Conservation (phyloP, 73 alveolate genomes). For the Paramecium octaurelia region DNA sequence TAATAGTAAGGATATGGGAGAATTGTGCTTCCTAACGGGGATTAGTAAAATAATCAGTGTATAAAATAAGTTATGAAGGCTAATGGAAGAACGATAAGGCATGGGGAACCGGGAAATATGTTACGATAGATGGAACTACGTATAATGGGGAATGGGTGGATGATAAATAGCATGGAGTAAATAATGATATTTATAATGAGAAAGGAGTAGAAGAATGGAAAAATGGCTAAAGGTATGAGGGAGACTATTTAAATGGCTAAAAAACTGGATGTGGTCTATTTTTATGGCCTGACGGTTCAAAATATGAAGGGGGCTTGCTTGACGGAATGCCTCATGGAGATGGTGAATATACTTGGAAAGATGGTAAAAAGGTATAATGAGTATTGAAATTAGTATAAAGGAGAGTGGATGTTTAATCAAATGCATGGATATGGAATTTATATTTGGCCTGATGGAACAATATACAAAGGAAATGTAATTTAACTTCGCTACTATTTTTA, state of each 20-base stretch:
- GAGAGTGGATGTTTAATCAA: constrained; percentile 67
- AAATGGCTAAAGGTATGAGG: constrained; percentile 75
- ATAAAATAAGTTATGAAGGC: constrained; percentile 60
- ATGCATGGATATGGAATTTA: constrained; percentile 62
- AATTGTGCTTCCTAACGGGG: constrained; percentile 56
- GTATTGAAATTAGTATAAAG: constrained; percentile 54
- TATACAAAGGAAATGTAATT: constrained; percentile 29
- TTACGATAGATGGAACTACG: neutral
- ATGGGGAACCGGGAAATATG: constrained; percentile 71
- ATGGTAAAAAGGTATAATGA: constrained; percentile 8
- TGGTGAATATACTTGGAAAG: constrained; percentile 32
- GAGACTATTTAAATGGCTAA: constrained; percentile 30
- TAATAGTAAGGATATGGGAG: constrained; percentile 53
- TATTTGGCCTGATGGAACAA: constrained; percentile 42
- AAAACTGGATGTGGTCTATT: constrained; percentile 67
- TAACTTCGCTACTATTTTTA: neutral
- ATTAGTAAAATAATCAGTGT: constrained; percentile 18
- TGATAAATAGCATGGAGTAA: constrained; percentile 20
- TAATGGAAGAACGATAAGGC: constrained; percentile 61
- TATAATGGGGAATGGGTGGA: constrained; percentile 22
- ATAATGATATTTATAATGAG: neutral
- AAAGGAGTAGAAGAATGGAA: constrained; percentile 82
- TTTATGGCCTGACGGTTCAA: constrained; percentile 60
- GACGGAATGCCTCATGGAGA: constrained; percentile 75
- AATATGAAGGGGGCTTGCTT: constrained; percentile 29